Base-by-base conservation (phyloP, 2,329 filamentous ascomycete species). In the Colletotrichum melonis region DNA sequence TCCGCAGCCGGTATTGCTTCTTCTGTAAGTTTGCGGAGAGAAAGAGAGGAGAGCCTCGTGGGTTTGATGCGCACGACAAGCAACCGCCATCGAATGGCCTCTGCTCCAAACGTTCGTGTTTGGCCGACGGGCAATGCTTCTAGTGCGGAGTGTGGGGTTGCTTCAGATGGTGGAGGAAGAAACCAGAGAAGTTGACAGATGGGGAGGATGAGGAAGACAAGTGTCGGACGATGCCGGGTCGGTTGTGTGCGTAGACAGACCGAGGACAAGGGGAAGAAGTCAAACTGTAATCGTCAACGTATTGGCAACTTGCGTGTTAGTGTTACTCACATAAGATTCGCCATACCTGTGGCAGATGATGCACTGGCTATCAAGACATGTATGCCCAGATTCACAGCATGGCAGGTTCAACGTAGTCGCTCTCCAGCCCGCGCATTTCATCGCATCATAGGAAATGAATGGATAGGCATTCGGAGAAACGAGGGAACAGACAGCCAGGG, bases 131-230 rank as follows among this genome's bases (percentile, higher is more conserved):
- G n/a, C 58, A 24, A 59, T 49, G 65, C 28, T 38, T 59, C 30
- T 38, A 70, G 19, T 49, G 60, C n/a, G 26, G n/a, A 38, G 42
- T 38, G 62, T 54, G 62, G 42, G 38, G 22, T 59, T 73, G 70
- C 66, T 70, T 73, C 70, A 70, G 66, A 73, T 69, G 66, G 59
- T 46, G 70, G 52, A 72, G 66, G 56, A 28, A 67, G 54, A 70
- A 70, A 56, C 60, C 59, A 56, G 70, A 69, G 69, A 55, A 16
- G 54, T 5, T 14, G 54, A n/a, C 35, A 30, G 64, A 52, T 55
- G 67, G 26, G 42, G n/a, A 64, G 32, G 59, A 28, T 54, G 58
- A 72, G 58, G 11, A 12, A 11, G 16, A 42, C 38, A 42, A 42
- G 3, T 6, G 59, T 69, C 70, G 70, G 70, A 56, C 58, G 28